phyloP scores from a whole-genome alignment of 768 basidiomycete species.

The Galerina marginata region DNA sequence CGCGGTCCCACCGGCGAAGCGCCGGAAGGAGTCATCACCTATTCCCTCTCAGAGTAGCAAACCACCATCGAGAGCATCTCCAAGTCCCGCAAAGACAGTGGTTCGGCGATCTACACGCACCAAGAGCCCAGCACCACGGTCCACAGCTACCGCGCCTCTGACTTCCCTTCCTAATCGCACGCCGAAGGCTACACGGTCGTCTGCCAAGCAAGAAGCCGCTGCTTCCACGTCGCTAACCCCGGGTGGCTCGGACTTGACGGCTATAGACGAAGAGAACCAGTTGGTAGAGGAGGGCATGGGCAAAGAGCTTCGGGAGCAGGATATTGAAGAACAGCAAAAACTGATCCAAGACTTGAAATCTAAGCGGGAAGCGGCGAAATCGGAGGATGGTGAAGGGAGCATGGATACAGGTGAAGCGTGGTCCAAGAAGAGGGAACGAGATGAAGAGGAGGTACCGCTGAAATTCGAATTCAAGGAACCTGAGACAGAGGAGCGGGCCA shows the following conservation, averaged over 20 bases:
- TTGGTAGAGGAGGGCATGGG: slow-evolving; percentile 56
- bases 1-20: slow-evolving; percentile 58
- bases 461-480: slow-evolving; percentile 75
- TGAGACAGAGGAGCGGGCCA: slow-evolving; percentile 57
- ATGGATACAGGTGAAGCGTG: slow-evolving; percentile 45
- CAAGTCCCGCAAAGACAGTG: slow-evolving; percentile 30
- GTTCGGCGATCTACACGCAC: slow-evolving; percentile 43
- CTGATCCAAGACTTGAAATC: slow-evolving; percentile 76
- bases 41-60: slow-evolving; percentile 39
- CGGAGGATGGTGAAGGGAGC: slow-evolving; percentile 28
- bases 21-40: slow-evolving; percentile 67
- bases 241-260: slow-evolving; percentile 64
- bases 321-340: slow-evolving; percentile 79
- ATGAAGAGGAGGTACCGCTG: slow-evolving; percentile 55
- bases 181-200: slow-evolving; percentile 32
- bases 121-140: slow-evolving; percentile 46
- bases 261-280: slow-evolving; percentile 69
- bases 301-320: slow-evolving; percentile 67
- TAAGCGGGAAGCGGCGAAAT: slow-evolving; percentile 50
- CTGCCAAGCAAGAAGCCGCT: slow-evolving; percentile 36
- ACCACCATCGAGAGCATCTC: slow-evolving; percentile 30
- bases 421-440: slow-evolving; percentile 57
- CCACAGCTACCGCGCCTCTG: slow-evolving; percentile 34
- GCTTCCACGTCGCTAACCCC: slow-evolving; percentile 42
- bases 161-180: slow-evolving; percentile 42